Evolutionary conservation across 2,329 filamentous ascomycete genomes (phyloP), one percentile per base, ranked within the genome.

Genomic region (Colletotrichum scovillei): DNA sequence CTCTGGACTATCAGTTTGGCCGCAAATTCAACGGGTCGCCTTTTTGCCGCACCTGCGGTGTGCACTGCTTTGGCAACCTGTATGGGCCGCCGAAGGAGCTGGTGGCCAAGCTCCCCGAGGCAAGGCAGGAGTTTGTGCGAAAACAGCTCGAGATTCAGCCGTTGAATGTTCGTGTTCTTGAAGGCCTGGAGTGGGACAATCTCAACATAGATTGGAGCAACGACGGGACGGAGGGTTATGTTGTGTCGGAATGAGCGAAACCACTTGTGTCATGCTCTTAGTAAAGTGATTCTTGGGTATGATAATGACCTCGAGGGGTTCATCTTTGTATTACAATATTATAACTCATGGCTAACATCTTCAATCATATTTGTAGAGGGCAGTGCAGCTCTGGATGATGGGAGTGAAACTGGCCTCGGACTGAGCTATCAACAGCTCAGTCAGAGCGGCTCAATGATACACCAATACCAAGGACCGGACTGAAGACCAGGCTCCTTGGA

Each of bases 1-100:
- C 75, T 1, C 75, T 74, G 22, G 78, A 80, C 53, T 81, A 82
- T 58, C 62, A 69, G 3, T 73, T 69, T 19, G 77, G 77, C 0
- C 68, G 71, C 4, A 77, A 75, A 30, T 78, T 76, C 57, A 75
- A 74, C 24, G 76, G 77, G 3, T 52, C 55, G 1, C 71, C 74
- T 1, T 72, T 76, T 60, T 82, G 81, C 75, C 74, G 73, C 9
- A 79, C 68, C 0, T 82, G 81, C 56, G 81, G 81, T 3, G 79
- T 81, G 0, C 72, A 72, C 22, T 75, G 80, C 24, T 81, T 79
- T 49, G 67, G 58, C 11, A 79, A 76, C 19, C 65, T 81, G 2
- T 78, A 81, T 38, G 81, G 80, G 1, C 81, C 81, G 3, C 79
- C 78, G 0, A 62, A 77, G 11, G 77, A 77, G 56, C 35, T 79